Base-by-base conservation (phyloP, 2,329 filamentous ascomycete species). In the Aspergillus sp. region DNA sequence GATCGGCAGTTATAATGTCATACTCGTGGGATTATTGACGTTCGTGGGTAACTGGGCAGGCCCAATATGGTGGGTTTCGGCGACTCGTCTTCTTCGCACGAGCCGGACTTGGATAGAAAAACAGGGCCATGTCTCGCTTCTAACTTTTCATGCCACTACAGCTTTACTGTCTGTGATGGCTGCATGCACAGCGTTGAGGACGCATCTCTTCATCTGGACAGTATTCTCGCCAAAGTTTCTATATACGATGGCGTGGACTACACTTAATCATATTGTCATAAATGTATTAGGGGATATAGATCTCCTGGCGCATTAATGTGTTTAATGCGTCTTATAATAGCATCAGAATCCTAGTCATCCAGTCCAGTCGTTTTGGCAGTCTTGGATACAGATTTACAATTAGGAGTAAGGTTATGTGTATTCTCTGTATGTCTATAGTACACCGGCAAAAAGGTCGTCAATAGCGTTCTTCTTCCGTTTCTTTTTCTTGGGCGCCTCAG, bases 151-250 rank as follows among this genome's bases (percentile, higher is more conserved):
- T 64, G 73, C 80, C 9, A 77, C 85, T 1, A 73, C 74, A 1
- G 82, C 82, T 53, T 69, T 88, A 46, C 69, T 82, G 2, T 85
- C 82, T 42, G 85, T 96, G 20, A 97, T 97, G 91, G 81, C 79
- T 12, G 90, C 91, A 13, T 98, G 93, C 67, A 90, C 86, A 43
- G 76, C 80, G 6, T 68, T 98, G 62, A 76, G 91, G 56, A 89
- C 88, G 25, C 93, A 98, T 74, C 68, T 98, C 49, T 98, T 98
- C 65, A 90, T 98, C 52, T 98, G 93, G 93, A 97, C 91, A 0
- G 93, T 98, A 9, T 98, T 98, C 68, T 95, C 88, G 54, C 93
- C 93, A 0, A 98, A 97, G 68, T 97, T 90, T 67, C 71, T 98
- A 56, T 98, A 95, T 66, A 87, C 83, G 54, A 85, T 93, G 76